Base-by-base conservation (phyloP, 2,329 filamentous ascomycete species). In the Alternaria gaisen region DNA sequence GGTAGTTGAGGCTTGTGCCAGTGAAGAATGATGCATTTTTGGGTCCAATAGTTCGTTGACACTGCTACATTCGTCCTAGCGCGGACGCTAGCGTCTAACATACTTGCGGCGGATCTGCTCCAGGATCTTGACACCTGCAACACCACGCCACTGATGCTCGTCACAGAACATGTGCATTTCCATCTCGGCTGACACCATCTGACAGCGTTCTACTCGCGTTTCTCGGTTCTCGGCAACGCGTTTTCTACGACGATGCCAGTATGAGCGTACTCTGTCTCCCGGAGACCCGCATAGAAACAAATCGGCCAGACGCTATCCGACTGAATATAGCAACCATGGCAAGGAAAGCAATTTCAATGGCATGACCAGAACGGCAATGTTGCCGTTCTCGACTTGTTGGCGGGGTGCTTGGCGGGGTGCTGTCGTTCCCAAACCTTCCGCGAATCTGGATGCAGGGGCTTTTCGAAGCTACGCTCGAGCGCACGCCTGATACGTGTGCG, bases 401-500 rank as follows among this genome's bases (percentile, higher is more conserved):
- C 54, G 65, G 53, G 43, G 57, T 36, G 60, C 67, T 71, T 72
- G 69, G 69, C 69, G 63, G 67, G 61, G 53, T 53, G 34, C 53
- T 56, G 58, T 64, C 63, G 64, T 71, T 67, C 70, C 64, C 52
- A 57, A 63, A 52, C 53, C 52, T 56, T 60, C 51, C 53, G 53
- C 61, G 57, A 58, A 64, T 52, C 53, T 60, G 51, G 51, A 52
- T 57, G 61, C 69, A 72, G 69, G 69, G 53, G 70, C 61, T 38
- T 58, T 57, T 48, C 56, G 64, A 59, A 59, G 58, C 60, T 53
- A 47, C 55, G 56, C 53, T 65, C 43, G 56, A 65, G 61, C 60
- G 54, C 59, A 58, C 47, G 48, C 34, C 57, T 70, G 65, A 71
- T 64, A 71, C 67, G 53, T 51, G 62, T 59, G 53, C 55, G 59